Base-by-base conservation (phyloP, 208 protist species). In the Trypanosoma theileri region DNA sequence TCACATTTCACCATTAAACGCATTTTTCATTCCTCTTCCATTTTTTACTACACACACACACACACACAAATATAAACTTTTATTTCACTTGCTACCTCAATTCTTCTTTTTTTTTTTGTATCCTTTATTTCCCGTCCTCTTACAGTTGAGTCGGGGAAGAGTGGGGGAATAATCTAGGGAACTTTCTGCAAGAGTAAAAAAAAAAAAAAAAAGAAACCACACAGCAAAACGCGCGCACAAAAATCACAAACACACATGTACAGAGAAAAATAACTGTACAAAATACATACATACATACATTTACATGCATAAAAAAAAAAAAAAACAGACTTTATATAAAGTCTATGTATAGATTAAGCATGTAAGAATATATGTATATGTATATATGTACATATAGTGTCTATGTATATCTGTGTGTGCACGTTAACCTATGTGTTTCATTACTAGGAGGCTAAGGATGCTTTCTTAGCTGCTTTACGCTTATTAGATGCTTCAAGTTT, bases 401-500 rank as follows among this genome's bases (percentile, higher is more conserved):
- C n/a, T n/a, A n/a, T 35, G 28, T 35, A 6, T 35, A 35, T 35
- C 28, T 35, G 28, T 35, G 28, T 35, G 24, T 31, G 13, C 35
- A 19, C 50, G 17, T 12, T 0, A 35, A 1, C 10, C 51, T 11
- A 24, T 21, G 9, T 41, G 19, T 26, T 50, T 26, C 2, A 12
- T 14, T 40, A 10, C 59, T 52, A 55, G n/a, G 67, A 44, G 35
- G 59, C 14, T 28, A 31, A 13, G 11, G 59, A 63, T 68, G 57
- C 61, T 22, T 74, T 59, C 41, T 74, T 69, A 2, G 56, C 60
- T 17, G 31, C 40, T 44, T 66, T 69, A 50, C 44, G 19, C 42
- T 61, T 80, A 50, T 44, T 56, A 53, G 53, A 22, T 51, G 61
- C 67, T 57, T 45, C 52, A 44, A 31, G 17, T 52, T 70, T 69